Percentiles rank a stretch among this genome's conserved stretches.
phyloP scores from a whole-genome alignment of 345 rosid genomes.

The Eucalyptus polybractea region DNA sequence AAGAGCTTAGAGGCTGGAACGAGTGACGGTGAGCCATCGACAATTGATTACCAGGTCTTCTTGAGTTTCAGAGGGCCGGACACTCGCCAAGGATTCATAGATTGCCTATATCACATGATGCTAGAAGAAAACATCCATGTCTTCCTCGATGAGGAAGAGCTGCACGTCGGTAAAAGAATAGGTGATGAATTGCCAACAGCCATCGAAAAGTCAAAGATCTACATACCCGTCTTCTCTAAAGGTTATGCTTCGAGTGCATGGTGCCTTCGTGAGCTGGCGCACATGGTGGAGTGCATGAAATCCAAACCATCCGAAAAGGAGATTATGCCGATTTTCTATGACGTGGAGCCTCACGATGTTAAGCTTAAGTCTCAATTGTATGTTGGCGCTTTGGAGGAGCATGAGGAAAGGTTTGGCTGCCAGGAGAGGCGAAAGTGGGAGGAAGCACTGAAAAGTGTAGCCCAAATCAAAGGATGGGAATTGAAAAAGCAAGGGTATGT shows the following conservation, averaged over 20 bases:
- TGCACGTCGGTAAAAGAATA: neutral
- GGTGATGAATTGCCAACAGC: rapidly evolving
- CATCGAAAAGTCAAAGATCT: neutral
- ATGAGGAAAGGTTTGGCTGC: neutral
- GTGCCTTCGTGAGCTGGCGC: neutral
- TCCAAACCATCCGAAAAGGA: neutral
- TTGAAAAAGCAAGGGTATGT: neutral
- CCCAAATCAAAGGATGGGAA: neutral
- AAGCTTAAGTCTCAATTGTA: neutral
- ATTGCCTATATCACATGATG: neutral
- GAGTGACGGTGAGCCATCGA: neutral
- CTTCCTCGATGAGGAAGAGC: neutral
- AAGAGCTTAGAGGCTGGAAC: neutral
- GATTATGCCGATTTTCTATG: neutral
- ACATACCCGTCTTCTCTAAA: neutral
- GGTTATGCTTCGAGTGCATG: neutral
- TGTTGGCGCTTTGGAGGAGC: rapidly evolving
- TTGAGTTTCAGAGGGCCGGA: neutral
- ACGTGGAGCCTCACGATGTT: neutral
- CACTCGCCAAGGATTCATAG: neutral
- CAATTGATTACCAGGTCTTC: neutral
- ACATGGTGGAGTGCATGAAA: neutral
- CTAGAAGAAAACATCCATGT: neutral
- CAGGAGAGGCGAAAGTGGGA: neutral
- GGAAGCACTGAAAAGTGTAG: neutral